Percentiles rank a stretch among this genome's conserved stretches.
phyloP scores from a whole-genome alignment of 768 basidiomycete species.

The Rhizopogon vesiculosus region DNA sequence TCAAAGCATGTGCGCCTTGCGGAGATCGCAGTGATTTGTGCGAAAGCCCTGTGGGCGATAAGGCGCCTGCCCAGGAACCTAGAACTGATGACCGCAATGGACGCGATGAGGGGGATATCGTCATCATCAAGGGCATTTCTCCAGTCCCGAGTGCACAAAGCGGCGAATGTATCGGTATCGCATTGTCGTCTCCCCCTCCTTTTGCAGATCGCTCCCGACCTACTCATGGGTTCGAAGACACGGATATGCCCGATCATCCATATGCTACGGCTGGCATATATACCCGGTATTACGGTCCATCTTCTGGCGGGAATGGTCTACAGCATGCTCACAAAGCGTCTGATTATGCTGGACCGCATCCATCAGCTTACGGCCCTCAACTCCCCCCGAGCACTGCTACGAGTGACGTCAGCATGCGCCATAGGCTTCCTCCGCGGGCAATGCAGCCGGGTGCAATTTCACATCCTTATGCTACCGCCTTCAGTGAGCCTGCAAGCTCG shows the following conservation, averaged over 20 bases:
- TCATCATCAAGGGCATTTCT: constrained; percentile 17
- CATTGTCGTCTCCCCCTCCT: constrained; percentile 33
- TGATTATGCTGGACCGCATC: constrained; percentile 38
- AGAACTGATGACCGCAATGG: constrained; percentile 10
- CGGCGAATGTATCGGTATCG: constrained; percentile 35
- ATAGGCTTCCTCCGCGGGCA: constrained; percentile 31
- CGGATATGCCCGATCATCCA: constrained; percentile 29
- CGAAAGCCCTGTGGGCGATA: constrained; percentile 18
- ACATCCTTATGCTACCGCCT: constrained; percentile 48
- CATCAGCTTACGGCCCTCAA: constrained; percentile 22
- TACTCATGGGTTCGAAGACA: constrained; percentile 9
- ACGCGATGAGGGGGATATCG: neutral
- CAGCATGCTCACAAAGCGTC: constrained; percentile 21
- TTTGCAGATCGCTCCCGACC: constrained; percentile 13
- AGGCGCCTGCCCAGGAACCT: constrained; percentile 8
- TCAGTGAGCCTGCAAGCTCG: constrained; percentile 38
- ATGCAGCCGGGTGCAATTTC: constrained; percentile 23
- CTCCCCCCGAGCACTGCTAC: constrained; percentile 9
- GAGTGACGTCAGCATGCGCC: constrained; percentile 30
- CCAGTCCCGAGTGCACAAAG: constrained; percentile 24
- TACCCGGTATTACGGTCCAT: constrained; percentile 6
- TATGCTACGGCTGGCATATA: constrained; percentile 26
- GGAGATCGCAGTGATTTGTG: constrained; percentile 20
- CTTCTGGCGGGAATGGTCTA: neutral
- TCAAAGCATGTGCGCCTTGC: constrained; percentile 29